These are phyloP conservation scores for Rhododendron vialii DNA, from an alignment of 148 eudicot genomes.

Conservation along the genomic window DNA sequence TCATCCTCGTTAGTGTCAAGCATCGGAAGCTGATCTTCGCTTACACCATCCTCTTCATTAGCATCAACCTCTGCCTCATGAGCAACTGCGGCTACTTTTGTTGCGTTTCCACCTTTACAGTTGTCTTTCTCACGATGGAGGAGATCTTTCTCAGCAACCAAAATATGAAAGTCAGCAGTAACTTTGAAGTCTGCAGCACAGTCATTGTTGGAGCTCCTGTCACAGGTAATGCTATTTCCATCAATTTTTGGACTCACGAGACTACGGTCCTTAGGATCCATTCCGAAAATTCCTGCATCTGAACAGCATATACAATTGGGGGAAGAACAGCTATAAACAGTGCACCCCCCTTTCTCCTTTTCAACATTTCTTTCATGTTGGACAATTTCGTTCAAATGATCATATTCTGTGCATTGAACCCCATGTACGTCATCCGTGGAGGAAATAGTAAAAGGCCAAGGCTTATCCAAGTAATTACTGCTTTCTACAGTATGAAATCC, in stretches of 20 bases:
- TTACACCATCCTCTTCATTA: slow-evolving; percentile 41
- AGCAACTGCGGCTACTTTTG: slow-evolving; percentile 20
- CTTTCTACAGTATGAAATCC: slow-evolving; percentile 26
- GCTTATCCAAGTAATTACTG: slow-evolving; percentile 24
- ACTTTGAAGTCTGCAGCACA: slow-evolving; percentile 10
- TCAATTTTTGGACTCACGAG: slow-evolving; percentile 27
- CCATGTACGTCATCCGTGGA: slow-evolving; percentile 24
- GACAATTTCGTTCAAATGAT: slow-evolving; percentile 27
- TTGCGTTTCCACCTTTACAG: slow-evolving; percentile 23
- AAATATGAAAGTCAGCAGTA: slow-evolving; percentile 3
- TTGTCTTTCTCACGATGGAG: slow-evolving; percentile 13
- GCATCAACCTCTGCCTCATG: slow-evolving; percentile 27
- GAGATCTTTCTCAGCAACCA: slow-evolving; percentile 28
- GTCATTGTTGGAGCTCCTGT: slow-evolving; percentile 6
- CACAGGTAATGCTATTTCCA: slow-evolving; percentile 14
- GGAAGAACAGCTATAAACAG: neutral
- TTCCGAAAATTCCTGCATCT: slow-evolving; percentile 6
- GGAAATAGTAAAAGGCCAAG: slow-evolving; percentile 28
- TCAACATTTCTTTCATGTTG: slow-evolving; percentile 14
- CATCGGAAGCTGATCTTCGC: slow-evolving; percentile 40
- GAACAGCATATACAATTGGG: slow-evolving; percentile 6
- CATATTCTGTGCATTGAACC: slow-evolving; percentile 34
- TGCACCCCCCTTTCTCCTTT: slow-evolving; percentile 19
- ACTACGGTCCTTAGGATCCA: slow-evolving; percentile 7
- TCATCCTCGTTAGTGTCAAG: slow-evolving; percentile 55